Evolutionary conservation across 306 rosid species (phyloP), one percentile per base, ranked within the genome.

Genomic region (Parietaria judaica): DNA sequence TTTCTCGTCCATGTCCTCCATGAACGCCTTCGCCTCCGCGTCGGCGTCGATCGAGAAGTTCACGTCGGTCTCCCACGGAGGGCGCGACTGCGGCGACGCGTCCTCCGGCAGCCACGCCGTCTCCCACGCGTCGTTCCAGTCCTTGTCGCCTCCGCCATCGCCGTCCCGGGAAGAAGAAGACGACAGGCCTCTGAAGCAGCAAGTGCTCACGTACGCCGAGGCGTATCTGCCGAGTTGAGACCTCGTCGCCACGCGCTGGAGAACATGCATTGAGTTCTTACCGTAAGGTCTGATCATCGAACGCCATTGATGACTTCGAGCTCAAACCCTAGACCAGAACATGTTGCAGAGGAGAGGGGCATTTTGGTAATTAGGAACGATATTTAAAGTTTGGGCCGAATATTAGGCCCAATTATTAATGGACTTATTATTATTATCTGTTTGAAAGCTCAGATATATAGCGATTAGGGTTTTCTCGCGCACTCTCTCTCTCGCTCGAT

Each of bases 101-200:
- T 88, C 96, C 57, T 85, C 94, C 14, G 98, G 98, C 0, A 92
- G 75, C 98, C 98, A 92, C 39, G 98, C 92, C 2, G 94, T 72
- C 54, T 88, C 98, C 98, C 98, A 92, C 0, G 98, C 84, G 34
- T 84, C 88, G 36, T 92, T 92, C 98, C 96, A 92, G 51, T 88
- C 95, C 37, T 85, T 89, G 51, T 83, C 88, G 71, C 80, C 87
- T 46, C 72, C 71, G 66, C 58, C 34, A 35, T 68, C 75, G 58
- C 34, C 17, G 12, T 65, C 45, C 53, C 53, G 53, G 13, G 14
- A 11, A 15, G 63, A 60, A 7, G 14, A 11, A 15, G 63, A 60
- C 10, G 75, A 77, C 14, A 66, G 57, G 12, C 59, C 8, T 67
- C 61, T 61, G 60, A 39, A 66, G 49, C 55, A 66, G 39, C 11